Evolutionary conservation across 306 rosid species (phyloP), one percentile per base, ranked within the genome.

Genomic region (Senna siamea): DNA sequence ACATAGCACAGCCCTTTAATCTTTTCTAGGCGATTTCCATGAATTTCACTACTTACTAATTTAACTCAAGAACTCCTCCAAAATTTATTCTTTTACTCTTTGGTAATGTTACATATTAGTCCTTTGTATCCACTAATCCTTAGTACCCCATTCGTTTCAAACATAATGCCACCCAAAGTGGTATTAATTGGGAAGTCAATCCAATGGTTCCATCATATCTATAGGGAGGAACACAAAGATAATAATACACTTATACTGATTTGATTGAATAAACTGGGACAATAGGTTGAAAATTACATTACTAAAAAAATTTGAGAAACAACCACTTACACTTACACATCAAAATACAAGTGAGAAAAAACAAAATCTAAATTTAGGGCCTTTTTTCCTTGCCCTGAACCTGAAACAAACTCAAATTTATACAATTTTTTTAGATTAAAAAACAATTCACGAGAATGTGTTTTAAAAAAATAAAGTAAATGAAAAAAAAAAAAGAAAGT

Each of bases 261-360:
- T 9, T 48, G 47, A 72, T 60, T 67, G 46, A 40, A 67, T 51
- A 69, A 66, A 11, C 62, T 4, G 32, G 56, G 53, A 53, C 67
- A 65, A 78, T 26, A 7, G 40, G 40, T 72, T 66, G 26, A 34
- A 76, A 76, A 65, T 77, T 80, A 71, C 80, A 77, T 80, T 73
- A 63, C 78, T 80, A 35, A 32, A 9, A 18, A 57, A 53, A 70
- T 69, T 38, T 40, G 40, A 41, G 55, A 71, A 70, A 40, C 72
- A 80, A 76, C 75, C 81, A 80, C 73, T 81, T 81, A 61, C 81
- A 80, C 73, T 81, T 81, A 61, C 85, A 86, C 30, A 18, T 37
- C 78, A 74, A 57, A 80, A 34, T 72, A 56, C 69, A 69, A 66
- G 4, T 0, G 0, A 0, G 6, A 20, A 26, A 38, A 66, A 8